phyloP scores from a whole-genome alignment of 1,284 basidiomycete genomes.

The Heterobasidion parviporum region DNA sequence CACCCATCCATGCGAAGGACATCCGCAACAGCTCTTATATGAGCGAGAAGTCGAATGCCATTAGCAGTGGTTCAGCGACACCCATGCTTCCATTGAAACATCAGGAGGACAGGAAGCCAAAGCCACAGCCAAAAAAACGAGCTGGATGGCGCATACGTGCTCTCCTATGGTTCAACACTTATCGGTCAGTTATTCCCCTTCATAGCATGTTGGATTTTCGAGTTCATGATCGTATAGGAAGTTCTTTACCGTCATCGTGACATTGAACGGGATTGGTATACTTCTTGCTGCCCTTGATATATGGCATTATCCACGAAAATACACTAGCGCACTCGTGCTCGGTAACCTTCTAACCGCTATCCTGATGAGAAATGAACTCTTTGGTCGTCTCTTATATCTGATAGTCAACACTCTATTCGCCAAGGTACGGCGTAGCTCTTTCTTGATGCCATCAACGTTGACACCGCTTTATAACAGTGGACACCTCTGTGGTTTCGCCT shows the following conservation, averaged over 20 bases:
- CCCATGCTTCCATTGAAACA: background rate
- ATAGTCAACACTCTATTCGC: constrained; percentile 52
- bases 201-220: background rate
- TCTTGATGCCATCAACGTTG: constrained; percentile 1
- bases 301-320: constrained; percentile 52
- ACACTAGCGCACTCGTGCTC: constrained; percentile 53
- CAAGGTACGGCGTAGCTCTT: constrained; percentile 31
- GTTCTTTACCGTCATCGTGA: constrained; percentile 48
- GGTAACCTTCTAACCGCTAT: constrained; percentile 37
- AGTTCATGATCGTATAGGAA: constrained; percentile 30
- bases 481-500: constrained; percentile 54
- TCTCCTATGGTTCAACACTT: constrained; percentile 60
- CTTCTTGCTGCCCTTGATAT: constrained; percentile 38
- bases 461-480: constrained; percentile 37
- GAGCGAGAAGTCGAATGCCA: background rate
- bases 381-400: constrained; percentile 52
- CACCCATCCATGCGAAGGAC: background rate
- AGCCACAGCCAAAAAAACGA: constrained; percentile 15
- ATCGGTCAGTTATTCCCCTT: constrained; percentile 32
- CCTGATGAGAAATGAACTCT: constrained; percentile 43
- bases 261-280: constrained; percentile 42
- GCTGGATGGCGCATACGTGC: constrained; percentile 39
- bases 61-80: background rate
- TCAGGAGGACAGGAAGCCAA: background rate
- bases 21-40: background rate